These are phyloP conservation scores for Exophiala spinifera DNA, from an alignment of 2,329 filamentous ascomycete genomes.

Conservation along the genomic window DNA sequence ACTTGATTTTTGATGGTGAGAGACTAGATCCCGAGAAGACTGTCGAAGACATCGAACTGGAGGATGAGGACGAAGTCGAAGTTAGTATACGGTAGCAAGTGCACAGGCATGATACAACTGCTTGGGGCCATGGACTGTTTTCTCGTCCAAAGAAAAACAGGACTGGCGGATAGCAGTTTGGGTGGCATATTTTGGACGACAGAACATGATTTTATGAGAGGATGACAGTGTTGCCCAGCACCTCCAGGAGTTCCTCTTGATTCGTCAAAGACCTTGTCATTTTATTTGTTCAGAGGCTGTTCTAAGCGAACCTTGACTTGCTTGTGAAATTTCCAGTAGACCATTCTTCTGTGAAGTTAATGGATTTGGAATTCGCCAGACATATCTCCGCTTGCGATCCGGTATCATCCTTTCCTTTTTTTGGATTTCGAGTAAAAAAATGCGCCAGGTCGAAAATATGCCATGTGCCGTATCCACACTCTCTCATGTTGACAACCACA, in stretches of 20 bases:
- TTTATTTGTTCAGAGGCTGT: not conserved
- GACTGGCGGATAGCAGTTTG: too few species aligned
- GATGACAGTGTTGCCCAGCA: too few species aligned
- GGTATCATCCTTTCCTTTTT: too few species aligned
- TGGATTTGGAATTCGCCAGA: too few species aligned
- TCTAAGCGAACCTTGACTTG: too few species aligned
- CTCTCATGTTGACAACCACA: not conserved
- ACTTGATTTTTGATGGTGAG: conserved; percentile 74
- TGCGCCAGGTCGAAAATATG: not conserved
- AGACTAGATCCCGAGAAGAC: conserved; percentile 58
- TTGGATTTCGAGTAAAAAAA: too few species aligned
- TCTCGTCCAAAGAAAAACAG: too few species aligned
- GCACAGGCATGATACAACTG: not conserved
- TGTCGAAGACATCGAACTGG: conserved; percentile 67
- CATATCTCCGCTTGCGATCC: too few species aligned
- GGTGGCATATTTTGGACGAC: not conserved
- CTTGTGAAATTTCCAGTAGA: too few species aligned
- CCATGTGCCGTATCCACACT: not conserved
- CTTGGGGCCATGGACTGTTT: too few species aligned
- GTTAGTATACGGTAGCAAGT: conserved; percentile 58
- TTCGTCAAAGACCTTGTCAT: not conserved
- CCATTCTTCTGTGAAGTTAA: too few species aligned
- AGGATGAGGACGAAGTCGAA: conserved; percentile 72
- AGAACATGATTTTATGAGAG: too few species aligned
- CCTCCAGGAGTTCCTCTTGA: not conserved